Evolutionary conservation across 345 rosid genomes (phyloP).

Genomic region (Rubroshorea leprosula): DNA sequence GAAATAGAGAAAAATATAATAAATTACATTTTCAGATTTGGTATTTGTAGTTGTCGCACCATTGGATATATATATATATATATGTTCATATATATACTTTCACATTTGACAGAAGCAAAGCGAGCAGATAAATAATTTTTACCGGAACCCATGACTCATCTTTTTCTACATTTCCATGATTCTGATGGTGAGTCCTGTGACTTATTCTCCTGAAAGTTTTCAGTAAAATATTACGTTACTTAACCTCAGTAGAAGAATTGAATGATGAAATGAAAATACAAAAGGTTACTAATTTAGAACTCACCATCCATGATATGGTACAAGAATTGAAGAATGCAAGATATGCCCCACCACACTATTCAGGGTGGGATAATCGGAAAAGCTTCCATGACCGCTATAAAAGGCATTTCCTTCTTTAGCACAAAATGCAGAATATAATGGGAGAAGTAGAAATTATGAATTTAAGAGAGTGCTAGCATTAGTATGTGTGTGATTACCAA

Average conservation of each 20-base stretch:
- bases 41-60: neutral
- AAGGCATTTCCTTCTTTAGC: neutral
- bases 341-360: constrained; percentile 62
- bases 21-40: too few species aligned
- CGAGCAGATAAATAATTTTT: too few species aligned
- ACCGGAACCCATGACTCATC: constrained; percentile 90
- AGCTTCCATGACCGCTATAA: constrained; percentile 77
- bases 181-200: too few species aligned
- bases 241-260: too few species aligned
- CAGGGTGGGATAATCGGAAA: constrained; percentile 49
- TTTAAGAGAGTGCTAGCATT: too few species aligned
- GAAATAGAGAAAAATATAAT: too few species aligned
- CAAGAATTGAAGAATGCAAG: too few species aligned
- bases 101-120: too few species aligned
- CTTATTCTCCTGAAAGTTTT: constrained; percentile 63
- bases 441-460: neutral
- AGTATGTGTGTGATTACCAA: constrained; percentile 36
- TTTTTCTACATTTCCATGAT: too few species aligned
- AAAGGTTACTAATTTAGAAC: too few species aligned
- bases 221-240: neutral
- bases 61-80: too few species aligned
- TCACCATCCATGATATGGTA: constrained; percentile 89
- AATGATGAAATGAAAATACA: neutral
- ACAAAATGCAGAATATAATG: neutral
- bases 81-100: too few species aligned